Evolutionary conservation across 2,329 filamentous ascomycete genomes (phyloP).

Genomic region (Neofusicoccum kwambonambiense): DNA sequence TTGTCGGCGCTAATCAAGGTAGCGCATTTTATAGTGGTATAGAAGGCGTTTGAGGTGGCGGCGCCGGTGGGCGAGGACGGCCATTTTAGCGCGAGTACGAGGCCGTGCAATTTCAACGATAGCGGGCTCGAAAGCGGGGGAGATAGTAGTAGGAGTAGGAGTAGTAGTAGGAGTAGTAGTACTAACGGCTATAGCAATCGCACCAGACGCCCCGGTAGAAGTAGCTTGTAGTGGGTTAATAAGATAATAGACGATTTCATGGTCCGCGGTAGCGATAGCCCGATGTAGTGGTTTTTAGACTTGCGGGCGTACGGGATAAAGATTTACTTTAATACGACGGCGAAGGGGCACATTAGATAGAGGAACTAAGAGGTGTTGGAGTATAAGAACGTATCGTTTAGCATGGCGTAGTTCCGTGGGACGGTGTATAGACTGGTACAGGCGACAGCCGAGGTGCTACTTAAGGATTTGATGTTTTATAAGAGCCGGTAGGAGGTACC

Average conservation of each 20-base stretch:
- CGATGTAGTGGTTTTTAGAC: constrained; percentile 23
- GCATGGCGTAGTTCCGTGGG: not conserved
- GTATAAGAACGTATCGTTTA: constrained; percentile 21
- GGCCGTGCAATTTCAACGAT: too few relatives aligned
- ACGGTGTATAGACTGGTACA: not conserved
- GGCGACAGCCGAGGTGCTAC: not conserved
- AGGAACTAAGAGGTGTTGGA: constrained; percentile 16
- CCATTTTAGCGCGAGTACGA: too few relatives aligned
- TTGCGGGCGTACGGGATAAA: constrained; percentile 23
- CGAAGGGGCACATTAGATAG: constrained; percentile 19
- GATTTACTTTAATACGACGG: constrained; percentile 23
- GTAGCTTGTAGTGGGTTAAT: constrained; percentile 17
- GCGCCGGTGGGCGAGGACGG: not conserved
- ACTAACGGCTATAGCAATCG: not conserved
- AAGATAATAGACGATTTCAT: constrained; percentile 17
- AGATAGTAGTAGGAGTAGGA: constrained; percentile 13
- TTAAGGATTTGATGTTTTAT: too few relatives aligned
- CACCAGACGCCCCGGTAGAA: not conserved
- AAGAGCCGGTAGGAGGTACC: too few relatives aligned
- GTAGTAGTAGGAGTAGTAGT: constrained; percentile 17
- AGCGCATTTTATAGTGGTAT: constrained; percentile 24
- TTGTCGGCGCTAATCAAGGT: constrained; percentile 19
- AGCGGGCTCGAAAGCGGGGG: not conserved
- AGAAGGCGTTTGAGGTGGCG: constrained; percentile 23
- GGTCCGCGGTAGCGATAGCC: constrained; percentile 20